Conservation (phyloP, 768 basidiomycete genomes). For the Rhizopogon vinicolor region DNA sequence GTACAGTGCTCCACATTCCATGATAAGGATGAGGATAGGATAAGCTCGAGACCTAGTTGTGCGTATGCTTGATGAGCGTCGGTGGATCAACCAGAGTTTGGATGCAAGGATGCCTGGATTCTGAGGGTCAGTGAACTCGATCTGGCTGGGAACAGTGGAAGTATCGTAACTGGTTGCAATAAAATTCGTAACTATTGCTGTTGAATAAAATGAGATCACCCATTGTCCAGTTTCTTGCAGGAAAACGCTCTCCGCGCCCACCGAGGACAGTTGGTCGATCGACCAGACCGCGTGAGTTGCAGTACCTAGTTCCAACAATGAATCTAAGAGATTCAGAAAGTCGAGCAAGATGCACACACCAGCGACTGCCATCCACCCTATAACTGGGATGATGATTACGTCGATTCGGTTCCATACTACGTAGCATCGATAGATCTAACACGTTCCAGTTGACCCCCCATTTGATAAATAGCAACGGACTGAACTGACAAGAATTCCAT, state of each 20-base stretch:
- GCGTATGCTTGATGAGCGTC: neutral
- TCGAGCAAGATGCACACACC: neutral
- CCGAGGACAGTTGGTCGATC: neutral
- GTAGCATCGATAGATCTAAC: constrained; percentile 8
- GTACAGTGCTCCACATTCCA: constrained; percentile 3
- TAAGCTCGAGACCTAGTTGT: neutral
- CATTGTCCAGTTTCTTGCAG: constrained; percentile 4
- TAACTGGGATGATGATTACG: neutral
- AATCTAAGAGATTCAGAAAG: neutral
- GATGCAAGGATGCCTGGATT: neutral
- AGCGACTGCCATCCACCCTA: neutral
- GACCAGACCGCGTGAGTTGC: neutral
- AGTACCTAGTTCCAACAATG: neutral
- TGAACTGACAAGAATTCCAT: constrained; percentile 11
- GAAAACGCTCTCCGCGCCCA: constrained; percentile 1
- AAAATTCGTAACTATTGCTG: constrained; percentile 8
- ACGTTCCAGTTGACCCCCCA: neutral
- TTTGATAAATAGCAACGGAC: neutral
- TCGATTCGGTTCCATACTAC: constrained; percentile 3
- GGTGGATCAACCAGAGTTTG: neutral
- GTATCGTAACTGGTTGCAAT: constrained; percentile 4
- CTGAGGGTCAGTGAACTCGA: neutral
- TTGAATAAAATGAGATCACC: constrained; percentile 9
- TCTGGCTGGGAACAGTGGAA: neutral
- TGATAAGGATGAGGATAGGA: neutral